Conservation (phyloP, 345 rosid genomes). For the Nephelium lappaceum region DNA sequence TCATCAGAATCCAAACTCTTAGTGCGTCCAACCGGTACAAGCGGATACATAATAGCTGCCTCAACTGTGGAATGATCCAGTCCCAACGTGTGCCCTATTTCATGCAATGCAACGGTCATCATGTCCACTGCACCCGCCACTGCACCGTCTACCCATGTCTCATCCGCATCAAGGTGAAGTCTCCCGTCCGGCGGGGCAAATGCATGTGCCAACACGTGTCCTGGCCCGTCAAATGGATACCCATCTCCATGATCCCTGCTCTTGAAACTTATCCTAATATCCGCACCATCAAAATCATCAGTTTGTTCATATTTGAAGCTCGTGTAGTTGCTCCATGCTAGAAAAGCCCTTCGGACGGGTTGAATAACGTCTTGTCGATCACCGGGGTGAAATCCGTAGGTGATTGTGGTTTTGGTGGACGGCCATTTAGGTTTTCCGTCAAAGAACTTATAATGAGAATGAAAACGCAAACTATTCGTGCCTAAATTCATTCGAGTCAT, state of each 20-base stretch:
- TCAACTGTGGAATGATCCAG: conserved; percentile 3
- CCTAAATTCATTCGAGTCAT: no score
- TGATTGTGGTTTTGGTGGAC: background rate
- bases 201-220: background rate
- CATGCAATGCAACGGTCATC: conserved; percentile 22
- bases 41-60: conserved; percentile 22
- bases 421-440: background rate
- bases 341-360: background rate
- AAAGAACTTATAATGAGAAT: no score
- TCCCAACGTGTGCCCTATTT: conserved; percentile 28
- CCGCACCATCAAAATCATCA: background rate
- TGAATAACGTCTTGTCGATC: background rate
- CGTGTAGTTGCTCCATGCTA: background rate
- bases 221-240: background rate
- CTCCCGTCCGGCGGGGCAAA: conserved; percentile 1
- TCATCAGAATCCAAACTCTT: conserved; percentile 21
- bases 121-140: background rate
- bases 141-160: conserved; percentile 14
- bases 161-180: background rate
- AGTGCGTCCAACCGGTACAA: background rate
- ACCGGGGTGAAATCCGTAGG: background rate
- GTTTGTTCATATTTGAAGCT: background rate
- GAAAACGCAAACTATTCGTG: no score
- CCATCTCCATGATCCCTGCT: conserved; percentile 7
- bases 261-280: conserved; percentile 19